Evolutionary conservation across 1,284 basidiomycete species (phyloP), one percentile per base, ranked within the genome.

Genomic region (Puccinia novopanici): DNA sequence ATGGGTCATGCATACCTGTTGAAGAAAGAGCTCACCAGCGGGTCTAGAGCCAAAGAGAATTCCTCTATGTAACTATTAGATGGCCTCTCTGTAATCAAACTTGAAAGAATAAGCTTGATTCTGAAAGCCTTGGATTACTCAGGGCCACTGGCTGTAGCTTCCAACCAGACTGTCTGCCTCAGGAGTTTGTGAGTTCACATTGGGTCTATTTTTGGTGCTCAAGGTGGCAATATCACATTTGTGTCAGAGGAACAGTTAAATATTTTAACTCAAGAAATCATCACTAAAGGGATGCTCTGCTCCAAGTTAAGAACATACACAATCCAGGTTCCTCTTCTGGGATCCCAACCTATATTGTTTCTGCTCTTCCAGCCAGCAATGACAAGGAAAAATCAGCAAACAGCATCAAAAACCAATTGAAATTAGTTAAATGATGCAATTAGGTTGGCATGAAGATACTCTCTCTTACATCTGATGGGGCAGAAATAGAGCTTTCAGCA

Each of bases 241-340:
- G 27, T 27, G 15, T 63, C 59, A 19, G 59, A 63, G 27, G 34
- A 63, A 30, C n/a, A 34, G 5, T 15, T 63, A 12, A 63, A 63
- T n/a, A n/a, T n/a, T n/a, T n/a, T n/a, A n/a, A n/a, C n/a, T n/a
- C n/a, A n/a, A n/a, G n/a, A n/a, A n/a, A n/a, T n/a, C n/a, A 63
- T 63, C 12, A 30, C 59, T 63, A 24, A 34, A 10, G 19, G 27
- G 6, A 63, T 30, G 9, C 13, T 63, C 27, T 63, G 59, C 34
- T 70, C 48, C 48, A 24, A 70, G 67, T 24, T 70, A 70, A 52
- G 27, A 45, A 15, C 45, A 8, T 45, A 45, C 45, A 45, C 45
- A 6, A 45, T 45, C 15, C 45, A 45, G 15, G 27, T 45, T 34
- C 30, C 24, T 52, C 45, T 17, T 37, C 67, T 22, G 40, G 40